Conservation (phyloP, 1,284 basidiomycete species). For the Rhodotorula sp. region DNA sequence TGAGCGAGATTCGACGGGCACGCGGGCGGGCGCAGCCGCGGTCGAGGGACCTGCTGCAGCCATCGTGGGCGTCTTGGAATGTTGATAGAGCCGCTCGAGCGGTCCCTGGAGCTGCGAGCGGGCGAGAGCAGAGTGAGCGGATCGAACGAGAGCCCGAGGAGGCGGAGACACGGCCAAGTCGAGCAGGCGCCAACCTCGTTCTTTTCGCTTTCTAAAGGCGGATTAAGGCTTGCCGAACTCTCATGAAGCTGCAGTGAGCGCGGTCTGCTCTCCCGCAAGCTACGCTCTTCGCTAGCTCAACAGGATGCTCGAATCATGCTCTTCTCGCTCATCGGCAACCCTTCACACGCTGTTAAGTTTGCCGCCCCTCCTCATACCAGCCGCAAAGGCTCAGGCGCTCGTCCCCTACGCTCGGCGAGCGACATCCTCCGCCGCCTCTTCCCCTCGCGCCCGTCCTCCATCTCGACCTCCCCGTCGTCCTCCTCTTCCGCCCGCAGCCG, state of each 20-base stretch:
- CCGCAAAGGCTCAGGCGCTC: background rate
- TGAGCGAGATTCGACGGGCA: slow-evolving; percentile 11
- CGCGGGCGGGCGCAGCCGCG: background rate
- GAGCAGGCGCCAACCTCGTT: too few relatives aligned
- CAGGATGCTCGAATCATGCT: fast-evolving
- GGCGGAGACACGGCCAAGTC: too few relatives aligned
- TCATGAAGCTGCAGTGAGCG: too few relatives aligned
- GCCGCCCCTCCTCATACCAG: background rate
- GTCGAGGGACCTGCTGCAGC: background rate
- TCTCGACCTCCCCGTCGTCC: background rate
- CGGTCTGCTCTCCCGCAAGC: too few relatives aligned
- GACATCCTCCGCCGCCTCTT: background rate
- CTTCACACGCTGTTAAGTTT: background rate
- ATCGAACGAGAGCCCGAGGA: too few relatives aligned
- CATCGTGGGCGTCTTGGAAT: too few relatives aligned
- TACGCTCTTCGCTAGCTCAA: too few relatives aligned
- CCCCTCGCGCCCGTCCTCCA: background rate
- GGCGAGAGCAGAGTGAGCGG: too few relatives aligned
- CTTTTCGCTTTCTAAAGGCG: too few relatives aligned
- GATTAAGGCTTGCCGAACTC: too few relatives aligned
- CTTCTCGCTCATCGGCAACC: background rate
- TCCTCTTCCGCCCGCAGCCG: background rate
- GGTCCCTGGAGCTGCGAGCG: too few relatives aligned
- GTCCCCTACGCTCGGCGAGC: slow-evolving; percentile 8
- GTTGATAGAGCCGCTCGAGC: too few relatives aligned